Evolutionary conservation across 2,329 filamentous ascomycete species (phyloP), one percentile per base, ranked within the genome.

Genomic region (Colletotrichum sansevieriae): DNA sequence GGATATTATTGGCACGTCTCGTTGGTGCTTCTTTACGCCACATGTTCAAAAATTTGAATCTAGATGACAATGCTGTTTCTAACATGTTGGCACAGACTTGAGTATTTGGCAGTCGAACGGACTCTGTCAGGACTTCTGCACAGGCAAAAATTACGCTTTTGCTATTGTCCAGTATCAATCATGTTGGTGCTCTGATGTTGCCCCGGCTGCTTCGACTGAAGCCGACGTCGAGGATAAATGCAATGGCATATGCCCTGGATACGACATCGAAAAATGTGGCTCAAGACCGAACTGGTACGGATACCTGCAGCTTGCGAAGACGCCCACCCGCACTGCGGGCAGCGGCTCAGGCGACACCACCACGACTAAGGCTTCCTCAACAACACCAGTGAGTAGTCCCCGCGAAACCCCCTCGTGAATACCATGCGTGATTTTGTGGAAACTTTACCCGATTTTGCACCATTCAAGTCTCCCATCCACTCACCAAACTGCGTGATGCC

Each of bases 131-230:
- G 80, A 87, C 56, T 84, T 84, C 56, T 95, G 92, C 79, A 73
- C 78, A 29, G 74, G 76, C 20, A 72, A 74, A 25, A 73, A 83
- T 15, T 92, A 84, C 71, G 91, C 92, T 44, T 92, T 90, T 70
- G 91, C 91, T 71, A 83, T 95, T 55, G 81, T 94, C 1, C 86
- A 93, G 73, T 84, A 79, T 15, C 82, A 87, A 37, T 78, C 84
- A 59, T 95, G 92, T 76, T 95, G 91, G 91, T 95, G 92, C 77
- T 90, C 91, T 43, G 86, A 94, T 76, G 90, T 90, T 74, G 83
- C 84, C 2, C 92, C 92, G 9, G 81, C 82, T 57, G 71, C 80
- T 37, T 75, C 74, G 20, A 77, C 76, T 37, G 76, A 82, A 63
- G 60, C 65, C 29, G 41, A 55, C 18, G 22, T 71, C 41, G 80